Base-by-base conservation (phyloP, 2,329 filamentous ascomycete species). In the Orbilia quercus region DNA sequence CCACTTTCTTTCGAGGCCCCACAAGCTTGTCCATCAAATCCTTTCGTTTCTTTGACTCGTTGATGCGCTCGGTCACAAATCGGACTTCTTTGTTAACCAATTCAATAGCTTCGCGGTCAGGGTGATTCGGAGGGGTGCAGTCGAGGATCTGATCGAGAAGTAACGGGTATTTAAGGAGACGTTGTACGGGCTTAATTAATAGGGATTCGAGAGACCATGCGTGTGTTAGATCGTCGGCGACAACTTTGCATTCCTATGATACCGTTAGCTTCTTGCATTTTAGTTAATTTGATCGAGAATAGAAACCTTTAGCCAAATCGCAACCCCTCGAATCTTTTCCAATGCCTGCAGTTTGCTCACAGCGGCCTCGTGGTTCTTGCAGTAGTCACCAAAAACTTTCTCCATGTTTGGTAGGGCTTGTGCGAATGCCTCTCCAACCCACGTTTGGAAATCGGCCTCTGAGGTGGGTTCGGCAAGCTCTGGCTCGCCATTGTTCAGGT, bases 151-250 rank as follows among this genome's bases (percentile, higher is more conserved):
- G 89, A 34, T 88, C 87, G 47, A 99, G 87, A 42, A 99, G 84
- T 48, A 96, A 88, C 2, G 92, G 92, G 79, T 98, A 99, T 79
- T 97, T 97, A 34, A 94, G 89, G 75, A 98, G 89, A 51, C 95
- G 88, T 81, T 99, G 95, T 80, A 96, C 93, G 1, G 95, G 95
- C 81, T 99, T 99, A 79, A 99, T 94, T 18, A 99, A 86, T n/a
- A 99, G 84, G 0, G 95, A 96, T 80, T 97, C 93, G 73, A 99
- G 82, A 80, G 96, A 91, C 95, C 95, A 99, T 0, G 95, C 94
- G 23, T 89, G 88, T 0, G 95, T 99, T 75, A 99, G 85, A 79
- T 97, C 95, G 77, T 92, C 91, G 11, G 94, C 93, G 78, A 94
- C 93, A 77, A 92, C 89, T 78, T 95, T 92, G 81, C 95, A 99